Base-by-base conservation (phyloP, 768 basidiomycete species). In the Austroboletus festivus region DNA sequence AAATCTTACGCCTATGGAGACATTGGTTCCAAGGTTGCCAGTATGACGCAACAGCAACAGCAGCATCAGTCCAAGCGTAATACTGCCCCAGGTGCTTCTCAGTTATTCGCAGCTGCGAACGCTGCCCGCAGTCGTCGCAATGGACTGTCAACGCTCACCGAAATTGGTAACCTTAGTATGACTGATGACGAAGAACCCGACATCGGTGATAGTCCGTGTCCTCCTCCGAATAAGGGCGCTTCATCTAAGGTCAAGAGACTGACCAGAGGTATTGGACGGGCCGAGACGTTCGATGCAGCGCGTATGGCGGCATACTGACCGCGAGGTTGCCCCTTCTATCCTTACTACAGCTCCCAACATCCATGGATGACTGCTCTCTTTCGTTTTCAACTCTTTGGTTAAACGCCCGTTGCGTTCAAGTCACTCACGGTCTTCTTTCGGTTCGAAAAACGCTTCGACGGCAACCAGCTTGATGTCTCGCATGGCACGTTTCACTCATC, bases 1-100 rank as follows among this genome's bases (percentile, higher is more conserved):
- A 89, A 89, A 62, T 93, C 91, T 0, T 96, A 92, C 60, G 85
- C 93, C 0, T 95, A 92, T 58, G 93, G 93, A n/a, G 93, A 96
- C 38, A 71, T 74, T 20, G 68, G 71, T 54, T 68, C 61, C 55
- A 79, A 76, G 55, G 64, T 67, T 23, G 57, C 71, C 33, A 56
- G 66, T 22, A 48, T 69, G 26, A 43, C 59, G 53, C 68, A 63
- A 37, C 75, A 70, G 52, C 50, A 47, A 21, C 76, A 69, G 21
- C 73, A 65, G 20, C 73, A 65, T 44, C 68, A 61, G 55, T 73
- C 73, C 35, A 90, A 85, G 63, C 79, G 84, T 60, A 89, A 79
- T 58, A 86, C 81, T 8, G 83, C 77, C 5, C 83, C 86, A 48
- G 79, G 74, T 21, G n/a, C 74, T 46, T 76, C 70, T 47, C 70